Percentiles rank a stretch among this genome's conserved stretches.
Conservation (phyloP, 257 asterid species). For the Ophiorrhiza pumila region DNA sequence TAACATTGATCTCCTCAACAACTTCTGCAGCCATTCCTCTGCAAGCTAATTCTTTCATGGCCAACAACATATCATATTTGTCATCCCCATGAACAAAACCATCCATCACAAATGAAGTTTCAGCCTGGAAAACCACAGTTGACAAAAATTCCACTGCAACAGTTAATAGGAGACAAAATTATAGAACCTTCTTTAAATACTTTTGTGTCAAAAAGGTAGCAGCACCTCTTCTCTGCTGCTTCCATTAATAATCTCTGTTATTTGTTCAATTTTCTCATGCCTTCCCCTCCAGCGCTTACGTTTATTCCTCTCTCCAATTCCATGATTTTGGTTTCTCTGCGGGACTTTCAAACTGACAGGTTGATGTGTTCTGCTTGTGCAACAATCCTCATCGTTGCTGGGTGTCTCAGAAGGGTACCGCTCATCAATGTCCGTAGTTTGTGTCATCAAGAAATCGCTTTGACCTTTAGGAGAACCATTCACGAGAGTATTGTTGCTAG, state of each 20-base stretch:
- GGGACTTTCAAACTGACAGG: slow-evolving; percentile 40
- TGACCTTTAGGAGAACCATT: slow-evolving; percentile 46
- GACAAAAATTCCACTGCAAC: background rate
- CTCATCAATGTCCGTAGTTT: slow-evolving; percentile 50
- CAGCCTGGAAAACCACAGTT: slow-evolving; percentile 49
- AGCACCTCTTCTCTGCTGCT: slow-evolving; percentile 45
- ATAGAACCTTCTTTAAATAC: slow-evolving; percentile 24
- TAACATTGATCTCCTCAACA: slow-evolving; percentile 68
- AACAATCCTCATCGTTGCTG: slow-evolving; percentile 58
- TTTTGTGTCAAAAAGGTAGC: slow-evolving; percentile 31
- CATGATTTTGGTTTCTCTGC: slow-evolving; percentile 52
- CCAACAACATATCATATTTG: slow-evolving; percentile 51
- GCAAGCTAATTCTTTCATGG: slow-evolving; percentile 70
- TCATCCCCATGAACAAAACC: slow-evolving; percentile 40
- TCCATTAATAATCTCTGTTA: slow-evolving; percentile 41
- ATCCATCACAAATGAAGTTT: slow-evolving; percentile 34
- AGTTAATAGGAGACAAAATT: slow-evolving; percentile 1
- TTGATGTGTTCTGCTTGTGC: slow-evolving; percentile 67
- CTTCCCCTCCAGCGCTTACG: slow-evolving; percentile 97
- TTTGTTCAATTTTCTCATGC: slow-evolving; percentile 46
- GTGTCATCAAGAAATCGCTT: slow-evolving; percentile 34
- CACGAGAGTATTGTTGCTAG: slow-evolving; percentile 35
- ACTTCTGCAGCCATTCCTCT: slow-evolving; percentile 91
- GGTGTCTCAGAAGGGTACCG: slow-evolving; percentile 58
- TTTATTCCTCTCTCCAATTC: slow-evolving; percentile 68